Conservation (phyloP, 2,329 filamentous ascomycete species). For the Didymellaceae sp. region DNA sequence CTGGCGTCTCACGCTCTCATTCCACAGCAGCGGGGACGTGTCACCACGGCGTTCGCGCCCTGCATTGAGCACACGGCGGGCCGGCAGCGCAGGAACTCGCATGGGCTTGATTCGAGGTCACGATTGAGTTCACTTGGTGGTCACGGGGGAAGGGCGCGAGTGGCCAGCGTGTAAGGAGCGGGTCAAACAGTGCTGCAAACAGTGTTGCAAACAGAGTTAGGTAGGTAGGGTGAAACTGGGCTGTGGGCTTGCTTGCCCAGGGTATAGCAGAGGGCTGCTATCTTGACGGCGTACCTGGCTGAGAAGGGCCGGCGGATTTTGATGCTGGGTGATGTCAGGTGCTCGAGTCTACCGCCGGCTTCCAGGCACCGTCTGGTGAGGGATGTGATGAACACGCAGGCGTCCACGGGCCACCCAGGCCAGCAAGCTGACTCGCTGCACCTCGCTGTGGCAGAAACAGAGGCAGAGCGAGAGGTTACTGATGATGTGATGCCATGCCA, state of each 20-base stretch:
- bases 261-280: background rate
- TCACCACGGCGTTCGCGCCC: conserved; percentile 14
- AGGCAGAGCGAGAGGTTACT: background rate
- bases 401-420: conserved; percentile 5
- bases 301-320: background rate
- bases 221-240: conserved; percentile 26
- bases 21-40: conserved; percentile 14
- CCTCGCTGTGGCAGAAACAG: background rate
- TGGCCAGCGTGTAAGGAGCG: background rate
- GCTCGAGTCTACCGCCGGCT: conserved; percentile 2
- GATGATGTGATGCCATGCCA: background rate
- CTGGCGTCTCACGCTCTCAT: conserved; percentile 8
- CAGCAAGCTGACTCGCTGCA: conserved; percentile 1
- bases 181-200: conserved; percentile 23
- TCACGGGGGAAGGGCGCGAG: conserved; percentile 2
- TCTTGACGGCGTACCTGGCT: background rate
- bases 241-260: conserved; percentile 7
- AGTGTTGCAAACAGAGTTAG: too few species aligned
- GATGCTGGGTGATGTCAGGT: background rate
- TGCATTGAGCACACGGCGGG: conserved; percentile 8
- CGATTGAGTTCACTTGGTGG: too few species aligned
- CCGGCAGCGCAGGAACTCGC: background rate
- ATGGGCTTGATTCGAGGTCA: background rate
- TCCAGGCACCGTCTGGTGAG: background rate
- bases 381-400: conserved; percentile 8